Percentiles rank a stretch among this genome's conserved stretches.
phyloP scores from a whole-genome alignment of 73 alveolate genomes.

The Paramecium caudatum region DNA sequence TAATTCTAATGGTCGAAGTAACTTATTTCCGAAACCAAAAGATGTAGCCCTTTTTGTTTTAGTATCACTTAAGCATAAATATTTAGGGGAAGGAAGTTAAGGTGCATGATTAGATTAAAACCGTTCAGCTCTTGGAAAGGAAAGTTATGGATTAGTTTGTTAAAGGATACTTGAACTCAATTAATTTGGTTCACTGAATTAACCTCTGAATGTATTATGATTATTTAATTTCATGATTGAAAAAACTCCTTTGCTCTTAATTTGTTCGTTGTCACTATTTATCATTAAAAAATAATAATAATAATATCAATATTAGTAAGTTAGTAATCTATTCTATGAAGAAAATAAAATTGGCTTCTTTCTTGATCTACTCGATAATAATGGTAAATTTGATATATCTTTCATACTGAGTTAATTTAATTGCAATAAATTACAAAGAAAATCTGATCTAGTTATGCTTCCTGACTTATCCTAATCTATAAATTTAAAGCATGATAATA shows the following conservation, averaged over 20 bases:
- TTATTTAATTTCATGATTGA: conserved; percentile 11
- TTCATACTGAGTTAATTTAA: too few species aligned
- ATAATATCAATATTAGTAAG: neutral
- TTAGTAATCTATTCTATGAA: too few species aligned
- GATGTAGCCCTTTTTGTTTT: conserved; percentile 35
- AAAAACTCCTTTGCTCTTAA: neutral
- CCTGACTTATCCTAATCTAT: neutral
- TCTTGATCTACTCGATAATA: too few species aligned
- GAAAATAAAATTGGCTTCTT: too few species aligned
- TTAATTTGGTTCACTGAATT: conserved; percentile 46
- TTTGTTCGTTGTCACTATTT: conserved; percentile 2
- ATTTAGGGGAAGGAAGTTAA: neutral
- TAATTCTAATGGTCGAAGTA: neutral
- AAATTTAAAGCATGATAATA: conserved; percentile 21
- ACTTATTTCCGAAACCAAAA: conserved; percentile 29
- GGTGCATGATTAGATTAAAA: conserved; percentile 37
- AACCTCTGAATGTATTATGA: neutral
- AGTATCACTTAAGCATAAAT: conserved; percentile 1
- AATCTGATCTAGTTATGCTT: neutral
- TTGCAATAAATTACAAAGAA: neutral
- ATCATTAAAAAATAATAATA: conserved; percentile 22
- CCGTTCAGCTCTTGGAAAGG: conserved; percentile 50
- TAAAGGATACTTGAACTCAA: neutral
- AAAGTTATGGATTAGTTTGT: neutral
- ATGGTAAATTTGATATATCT: too few species aligned